Evolutionary conservation across 164 flowering plant genomes (phyloP).

Genomic region (Echeveria elegans): DNA sequence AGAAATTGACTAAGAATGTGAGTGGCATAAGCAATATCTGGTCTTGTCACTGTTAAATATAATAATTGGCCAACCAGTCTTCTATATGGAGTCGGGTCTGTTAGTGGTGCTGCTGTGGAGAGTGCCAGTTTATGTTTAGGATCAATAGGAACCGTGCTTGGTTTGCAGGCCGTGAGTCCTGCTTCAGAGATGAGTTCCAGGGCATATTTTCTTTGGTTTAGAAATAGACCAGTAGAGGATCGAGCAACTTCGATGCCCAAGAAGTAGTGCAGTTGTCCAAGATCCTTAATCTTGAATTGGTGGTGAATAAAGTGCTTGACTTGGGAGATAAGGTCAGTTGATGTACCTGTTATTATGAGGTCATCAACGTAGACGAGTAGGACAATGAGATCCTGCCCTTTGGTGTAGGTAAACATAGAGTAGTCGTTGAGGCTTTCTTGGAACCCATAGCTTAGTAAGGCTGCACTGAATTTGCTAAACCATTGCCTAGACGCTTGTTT

Average conservation of each 20-base stretch:
- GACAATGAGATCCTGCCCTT: background rate
- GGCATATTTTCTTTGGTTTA: background rate
- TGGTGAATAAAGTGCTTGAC: background rate
- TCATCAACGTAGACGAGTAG: background rate
- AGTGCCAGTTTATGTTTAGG: background rate
- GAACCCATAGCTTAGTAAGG: background rate
- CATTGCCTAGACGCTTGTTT: background rate
- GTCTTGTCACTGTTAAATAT: background rate
- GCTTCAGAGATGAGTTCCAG: background rate
- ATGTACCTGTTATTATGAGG: background rate
- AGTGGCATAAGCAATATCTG: background rate
- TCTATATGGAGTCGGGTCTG: background rate
- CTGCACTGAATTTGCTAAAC: background rate
- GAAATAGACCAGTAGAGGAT: background rate
- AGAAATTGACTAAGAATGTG: background rate
- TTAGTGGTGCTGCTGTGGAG: background rate
- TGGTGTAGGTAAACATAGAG: background rate
- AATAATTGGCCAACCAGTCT: background rate
- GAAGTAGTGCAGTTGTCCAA: background rate
- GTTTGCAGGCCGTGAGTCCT: background rate
- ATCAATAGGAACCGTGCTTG: background rate
- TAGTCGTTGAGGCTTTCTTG: background rate
- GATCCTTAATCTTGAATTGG: background rate
- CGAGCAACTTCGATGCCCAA: background rate
- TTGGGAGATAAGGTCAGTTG: background rate